Percentiles rank a stretch among this genome's conserved stretches.
Evolutionary conservation across 2,329 filamentous ascomycete genomes (phyloP).

Genomic region (Teratosphaeria zuluensis): DNA sequence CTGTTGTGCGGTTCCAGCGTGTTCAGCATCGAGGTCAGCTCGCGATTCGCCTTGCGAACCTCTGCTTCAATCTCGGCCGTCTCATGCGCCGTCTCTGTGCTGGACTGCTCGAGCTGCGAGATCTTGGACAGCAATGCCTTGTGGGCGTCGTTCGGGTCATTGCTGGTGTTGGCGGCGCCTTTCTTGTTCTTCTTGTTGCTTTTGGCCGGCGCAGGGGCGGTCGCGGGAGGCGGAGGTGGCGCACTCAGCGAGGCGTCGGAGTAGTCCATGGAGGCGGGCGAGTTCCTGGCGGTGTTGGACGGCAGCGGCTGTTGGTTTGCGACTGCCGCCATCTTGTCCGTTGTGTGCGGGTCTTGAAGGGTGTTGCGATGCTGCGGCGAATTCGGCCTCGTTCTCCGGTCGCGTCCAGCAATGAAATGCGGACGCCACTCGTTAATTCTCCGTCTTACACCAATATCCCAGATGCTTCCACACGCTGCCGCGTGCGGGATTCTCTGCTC

Average conservation of each 20-base stretch:
- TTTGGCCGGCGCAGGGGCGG: conserved; percentile 57
- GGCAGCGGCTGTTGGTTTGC: conserved; percentile 20
- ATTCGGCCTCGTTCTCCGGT: background rate
- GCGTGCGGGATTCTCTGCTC: background rate
- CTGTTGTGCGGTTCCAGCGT: conserved; percentile 87
- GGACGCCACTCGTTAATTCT: background rate
- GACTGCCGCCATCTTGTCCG: conserved; percentile 23
- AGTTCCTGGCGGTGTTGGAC: conserved; percentile 16
- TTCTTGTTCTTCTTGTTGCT: conserved; percentile 52
- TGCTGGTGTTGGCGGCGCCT: conserved; percentile 40
- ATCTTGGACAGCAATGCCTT: conserved; percentile 90
- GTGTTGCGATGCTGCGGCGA: background rate
- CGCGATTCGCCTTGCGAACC: conserved; percentile 86
- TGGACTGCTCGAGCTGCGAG: conserved; percentile 88
- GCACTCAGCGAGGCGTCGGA: conserved; percentile 22
- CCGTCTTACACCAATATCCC: background rate
- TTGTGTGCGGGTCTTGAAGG: background rate
- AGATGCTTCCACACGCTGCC: background rate
- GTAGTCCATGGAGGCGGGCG: conserved; percentile 22
- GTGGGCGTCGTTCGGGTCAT: conserved; percentile 79
- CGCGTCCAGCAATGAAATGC: background rate
- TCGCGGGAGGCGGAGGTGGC: conserved; percentile 31
- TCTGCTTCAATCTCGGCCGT: conserved; percentile 93
- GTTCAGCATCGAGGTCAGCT: conserved; percentile 72
- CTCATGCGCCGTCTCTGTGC: conserved; percentile 87